These are phyloP conservation scores for Xylaria cubensis DNA, from an alignment of 495 filamentous ascomycete genomes.

Conservation along the genomic window DNA sequence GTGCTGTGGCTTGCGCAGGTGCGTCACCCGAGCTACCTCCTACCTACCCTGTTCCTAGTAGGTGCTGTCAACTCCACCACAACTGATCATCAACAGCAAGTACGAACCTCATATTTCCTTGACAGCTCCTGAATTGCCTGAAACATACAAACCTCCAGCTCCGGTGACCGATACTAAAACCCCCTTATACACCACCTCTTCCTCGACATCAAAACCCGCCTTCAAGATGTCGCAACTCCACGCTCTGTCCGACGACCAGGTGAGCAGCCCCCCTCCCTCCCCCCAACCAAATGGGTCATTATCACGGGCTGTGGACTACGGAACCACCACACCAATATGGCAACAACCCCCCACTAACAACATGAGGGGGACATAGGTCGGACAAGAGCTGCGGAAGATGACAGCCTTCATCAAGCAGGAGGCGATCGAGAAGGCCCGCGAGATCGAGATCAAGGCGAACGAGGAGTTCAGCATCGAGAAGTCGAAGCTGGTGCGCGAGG, in stretches of 20 bases:
- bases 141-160: not conserved
- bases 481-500: conserved; percentile 94
- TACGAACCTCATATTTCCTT: conserved; percentile 18
- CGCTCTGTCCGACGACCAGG: conserved; percentile 97
- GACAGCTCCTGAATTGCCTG: not conserved
- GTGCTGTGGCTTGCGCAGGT: conserved; percentile 20
- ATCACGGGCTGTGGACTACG: not conserved
- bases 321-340: not conserved
- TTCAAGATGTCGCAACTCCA: conserved; percentile 87
- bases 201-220: conserved; percentile 33
- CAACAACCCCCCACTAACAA: conserved; percentile 23
- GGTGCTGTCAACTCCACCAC: conserved; percentile 20
- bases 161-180: not conserved
- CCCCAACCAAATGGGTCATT: not conserved
- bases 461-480: conserved; percentile 99
- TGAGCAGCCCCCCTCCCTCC: conserved; percentile 45
- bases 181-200: not conserved
- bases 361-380: conserved; percentile 66
- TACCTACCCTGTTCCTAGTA: not conserved
- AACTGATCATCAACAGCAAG: conserved; percentile 1
- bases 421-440: conserved; percentile 92
- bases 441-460: conserved; percentile 97
- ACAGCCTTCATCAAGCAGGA: conserved; percentile 99
- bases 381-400: conserved; percentile 98
- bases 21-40: conserved; percentile 24